These are phyloP conservation scores for Silene vulgaris DNA, from an alignment of 179 eudicot species.

Conservation along the genomic window DNA sequence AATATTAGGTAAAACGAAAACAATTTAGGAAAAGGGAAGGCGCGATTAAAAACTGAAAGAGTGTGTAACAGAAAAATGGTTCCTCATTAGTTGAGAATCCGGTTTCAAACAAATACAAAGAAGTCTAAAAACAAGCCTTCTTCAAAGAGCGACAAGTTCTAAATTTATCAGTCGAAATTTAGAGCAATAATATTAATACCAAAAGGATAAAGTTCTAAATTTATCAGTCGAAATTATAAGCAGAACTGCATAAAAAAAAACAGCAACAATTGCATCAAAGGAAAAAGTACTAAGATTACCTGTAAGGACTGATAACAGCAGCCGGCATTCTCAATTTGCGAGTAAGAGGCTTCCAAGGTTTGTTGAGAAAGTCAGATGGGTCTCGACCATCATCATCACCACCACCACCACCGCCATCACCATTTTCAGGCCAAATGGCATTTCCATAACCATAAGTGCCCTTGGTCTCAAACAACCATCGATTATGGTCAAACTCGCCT, in stretches of 20 bases:
- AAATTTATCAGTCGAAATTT: neutral
- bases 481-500: conserved; percentile 65
- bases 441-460: conserved; percentile 99
- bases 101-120: neutral
- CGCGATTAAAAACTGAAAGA: neutral
- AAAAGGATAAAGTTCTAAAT: neutral
- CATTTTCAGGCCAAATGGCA: conserved; percentile 73
- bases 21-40: too few species aligned
- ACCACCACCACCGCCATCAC: conserved; percentile 27
- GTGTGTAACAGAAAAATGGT: neutral
- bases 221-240: neutral
- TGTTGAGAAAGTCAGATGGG: conserved; percentile 34
- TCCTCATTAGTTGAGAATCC: neutral
- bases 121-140: neutral
- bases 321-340: conserved; percentile 46
- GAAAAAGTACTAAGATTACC: conserved; percentile 24
- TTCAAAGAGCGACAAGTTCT: neutral
- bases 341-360: conserved; percentile 52
- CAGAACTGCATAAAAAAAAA: neutral
- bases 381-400: conserved; percentile 28
- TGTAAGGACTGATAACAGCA: conserved; percentile 45
- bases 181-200: neutral
- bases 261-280: neutral
- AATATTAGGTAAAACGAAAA: neutral
- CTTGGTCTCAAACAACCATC: conserved; percentile 91